A percentile compares a stretch with the other conserved stretches of the same genome.
phyloP scores from a whole-genome alignment of 1,284 basidiomycete species.

The Phylloboletellus chloephorus region DNA sequence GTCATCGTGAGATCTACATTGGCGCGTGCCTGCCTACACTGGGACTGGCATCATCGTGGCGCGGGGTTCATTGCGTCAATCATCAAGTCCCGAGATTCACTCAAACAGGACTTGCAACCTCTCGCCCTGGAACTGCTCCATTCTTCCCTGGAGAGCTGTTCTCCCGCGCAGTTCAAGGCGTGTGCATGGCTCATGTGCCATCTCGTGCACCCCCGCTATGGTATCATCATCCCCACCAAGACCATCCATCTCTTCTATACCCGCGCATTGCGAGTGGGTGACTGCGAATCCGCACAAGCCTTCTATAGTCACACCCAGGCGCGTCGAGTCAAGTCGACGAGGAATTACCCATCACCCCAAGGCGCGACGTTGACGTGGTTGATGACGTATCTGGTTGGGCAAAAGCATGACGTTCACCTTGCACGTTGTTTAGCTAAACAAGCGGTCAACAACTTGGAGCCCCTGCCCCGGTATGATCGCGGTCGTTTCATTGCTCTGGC shows the following conservation, averaged over 20 bases:
- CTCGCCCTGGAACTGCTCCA: constrained; percentile 36
- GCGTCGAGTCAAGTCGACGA: constrained; percentile 23
- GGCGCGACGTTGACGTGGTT: constrained; percentile 45
- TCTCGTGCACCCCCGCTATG: constrained; percentile 19
- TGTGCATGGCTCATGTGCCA: constrained; percentile 32
- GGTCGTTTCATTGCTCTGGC: constrained; percentile 43
- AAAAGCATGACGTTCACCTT: constrained; percentile 37
- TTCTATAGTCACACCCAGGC: constrained; percentile 43
- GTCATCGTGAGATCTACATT: constrained; percentile 43
- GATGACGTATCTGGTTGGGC: constrained; percentile 39
- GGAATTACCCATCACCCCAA: constrained; percentile 46
- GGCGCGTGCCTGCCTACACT: constrained; percentile 44
- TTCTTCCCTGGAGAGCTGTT: constrained; percentile 34
- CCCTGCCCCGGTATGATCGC: constrained; percentile 41
- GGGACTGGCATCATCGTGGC: constrained; percentile 44
- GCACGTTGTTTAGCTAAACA: constrained; percentile 45
- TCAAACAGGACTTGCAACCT: constrained; percentile 23
- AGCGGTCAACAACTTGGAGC: constrained; percentile 37
- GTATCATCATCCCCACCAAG: constrained; percentile 36
- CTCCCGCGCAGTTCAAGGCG: constrained; percentile 26
- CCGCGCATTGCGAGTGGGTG: constrained; percentile 30
- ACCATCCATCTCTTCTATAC: constrained; percentile 44
- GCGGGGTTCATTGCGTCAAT: constrained; percentile 34
- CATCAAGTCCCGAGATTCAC: constrained; percentile 30
- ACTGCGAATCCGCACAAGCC: constrained; percentile 31